Percentiles rank a stretch among this genome's conserved stretches.
These are phyloP conservation scores for Fraxinus excelsior DNA, from an alignment of 257 asterid genomes.

Conservation along the genomic window DNA sequence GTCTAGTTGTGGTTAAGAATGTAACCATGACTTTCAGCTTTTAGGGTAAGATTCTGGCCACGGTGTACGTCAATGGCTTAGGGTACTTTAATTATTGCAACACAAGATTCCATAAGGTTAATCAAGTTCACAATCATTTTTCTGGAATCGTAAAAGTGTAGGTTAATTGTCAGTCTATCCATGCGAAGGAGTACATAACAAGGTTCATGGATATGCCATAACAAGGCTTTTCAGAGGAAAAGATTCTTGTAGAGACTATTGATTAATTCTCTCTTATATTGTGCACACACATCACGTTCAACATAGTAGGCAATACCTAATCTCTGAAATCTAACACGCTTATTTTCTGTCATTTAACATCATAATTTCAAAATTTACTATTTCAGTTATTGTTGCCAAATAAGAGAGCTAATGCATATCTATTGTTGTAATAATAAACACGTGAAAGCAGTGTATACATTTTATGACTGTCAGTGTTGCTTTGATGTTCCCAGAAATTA, in stretches of 20 bases:
- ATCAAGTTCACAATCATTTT: not conserved
- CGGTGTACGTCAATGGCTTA: not conserved
- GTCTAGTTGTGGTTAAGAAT: not conserved
- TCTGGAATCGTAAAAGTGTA: not conserved
- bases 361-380: not conserved
- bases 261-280: not conserved
- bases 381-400: not conserved
- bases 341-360: not conserved
- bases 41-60: not conserved
- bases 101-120: not conserved
- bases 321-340: not conserved
- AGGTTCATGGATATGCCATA: not conserved
- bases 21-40: not conserved
- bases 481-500: conserved; percentile 61
- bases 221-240: conserved; percentile 7
- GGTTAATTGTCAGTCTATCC: not conserved
- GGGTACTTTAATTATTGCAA: conserved; percentile 13
- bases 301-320: not conserved
- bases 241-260: conserved; percentile 1
- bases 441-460: not conserved
- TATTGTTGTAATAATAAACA: not conserved
- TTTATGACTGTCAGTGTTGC: conserved; percentile 21
- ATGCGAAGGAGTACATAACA: not conserved
- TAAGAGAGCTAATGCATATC: not conserved
- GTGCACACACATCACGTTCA: not conserved